phyloP scores from a whole-genome alignment of 2,329 filamentous ascomycete species.

The Diaporthe humulicola region DNA sequence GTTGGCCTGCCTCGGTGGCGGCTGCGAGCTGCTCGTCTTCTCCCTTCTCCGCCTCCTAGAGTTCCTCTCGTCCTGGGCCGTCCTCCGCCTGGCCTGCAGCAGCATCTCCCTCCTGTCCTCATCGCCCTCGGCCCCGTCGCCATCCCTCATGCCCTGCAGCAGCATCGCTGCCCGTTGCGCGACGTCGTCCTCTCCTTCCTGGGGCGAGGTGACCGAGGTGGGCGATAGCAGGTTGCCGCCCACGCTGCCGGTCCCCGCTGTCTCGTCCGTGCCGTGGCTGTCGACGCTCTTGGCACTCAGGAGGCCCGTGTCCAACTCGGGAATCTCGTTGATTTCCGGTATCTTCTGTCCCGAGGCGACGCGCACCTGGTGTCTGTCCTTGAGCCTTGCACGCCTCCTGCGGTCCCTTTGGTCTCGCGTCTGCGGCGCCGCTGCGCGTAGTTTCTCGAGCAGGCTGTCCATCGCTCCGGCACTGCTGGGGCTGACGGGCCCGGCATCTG shows the following conservation, averaged over 20 bases:
- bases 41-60: slow-evolving; percentile 76
- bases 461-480: slow-evolving; percentile 89
- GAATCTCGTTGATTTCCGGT: slow-evolving; percentile 77
- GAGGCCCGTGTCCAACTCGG: slow-evolving; percentile 63
- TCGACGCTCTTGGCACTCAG: slow-evolving; percentile 48
- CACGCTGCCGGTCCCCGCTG: slow-evolving; percentile 67
- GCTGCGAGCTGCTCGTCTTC: slow-evolving; percentile 59
- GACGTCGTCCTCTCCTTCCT: slow-evolving; percentile 75
- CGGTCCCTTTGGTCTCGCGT: slow-evolving; percentile 90
- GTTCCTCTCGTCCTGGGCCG: slow-evolving; percentile 82
- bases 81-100: slow-evolving; percentile 74
- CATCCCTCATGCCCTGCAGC: slow-evolving; percentile 83
- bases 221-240: slow-evolving; percentile 42
- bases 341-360: slow-evolving; percentile 91
- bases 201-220: slow-evolving; percentile 54
- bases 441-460: slow-evolving; percentile 94
- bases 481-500: slow-evolving; percentile 66
- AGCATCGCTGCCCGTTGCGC: slow-evolving; percentile 87
- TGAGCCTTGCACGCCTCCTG: slow-evolving; percentile 86
- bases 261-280: slow-evolving; percentile 59
- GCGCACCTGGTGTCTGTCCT: slow-evolving; percentile 91
- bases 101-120: slow-evolving; percentile 71
- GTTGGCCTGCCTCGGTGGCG: slow-evolving; percentile 48
- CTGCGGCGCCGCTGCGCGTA: slow-evolving; percentile 92
- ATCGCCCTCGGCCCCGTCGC: slow-evolving; percentile 66